Evolutionary conservation across 805 yeast genomes (phyloP).

Genomic region (Candida ulmi): DNA sequence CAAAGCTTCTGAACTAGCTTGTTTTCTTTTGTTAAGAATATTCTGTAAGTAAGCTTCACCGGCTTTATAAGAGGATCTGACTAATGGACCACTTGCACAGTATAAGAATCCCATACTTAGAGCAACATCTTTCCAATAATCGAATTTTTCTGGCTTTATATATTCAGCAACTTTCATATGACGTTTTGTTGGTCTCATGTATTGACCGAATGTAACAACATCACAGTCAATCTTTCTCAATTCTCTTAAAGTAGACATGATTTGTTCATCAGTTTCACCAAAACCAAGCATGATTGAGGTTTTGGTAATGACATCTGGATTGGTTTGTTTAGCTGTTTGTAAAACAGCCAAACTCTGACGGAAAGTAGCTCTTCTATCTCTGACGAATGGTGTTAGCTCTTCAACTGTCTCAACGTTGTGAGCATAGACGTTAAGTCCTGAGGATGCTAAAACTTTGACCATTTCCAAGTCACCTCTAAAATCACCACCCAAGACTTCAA

Average conservation of each 20-base stretch:
- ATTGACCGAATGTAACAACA: conserved; percentile 97
- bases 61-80: conserved; percentile 94
- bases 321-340: conserved; percentile 71
- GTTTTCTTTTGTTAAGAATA: conserved; percentile 67
- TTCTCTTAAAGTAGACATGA: conserved; percentile 68
- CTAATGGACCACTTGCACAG: conserved; percentile 97
- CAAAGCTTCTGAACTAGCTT: not conserved
- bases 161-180: conserved; percentile 98
- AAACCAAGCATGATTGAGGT: conserved; percentile 95
- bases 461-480: conserved; percentile 84
- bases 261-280: conserved; percentile 92
- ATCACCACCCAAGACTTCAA: conserved; percentile 93
- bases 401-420: conserved; percentile 97
- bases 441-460: conserved; percentile 73
- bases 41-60: conserved; percentile 98
- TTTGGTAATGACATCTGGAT: conserved; percentile 76
- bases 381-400: conserved; percentile 85
- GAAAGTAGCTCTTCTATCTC: conserved; percentile 96
- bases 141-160: conserved; percentile 89
- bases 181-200: conserved; percentile 97
- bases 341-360: conserved; percentile 80
- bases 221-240: conserved; percentile 76
- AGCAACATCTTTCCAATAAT: conserved; percentile 86
- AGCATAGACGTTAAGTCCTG: conserved; percentile 94
- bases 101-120: conserved; percentile 86